Evolutionary conservation across 148 eudicot species (phyloP).

Genomic region (Amaranthus palmeri): DNA sequence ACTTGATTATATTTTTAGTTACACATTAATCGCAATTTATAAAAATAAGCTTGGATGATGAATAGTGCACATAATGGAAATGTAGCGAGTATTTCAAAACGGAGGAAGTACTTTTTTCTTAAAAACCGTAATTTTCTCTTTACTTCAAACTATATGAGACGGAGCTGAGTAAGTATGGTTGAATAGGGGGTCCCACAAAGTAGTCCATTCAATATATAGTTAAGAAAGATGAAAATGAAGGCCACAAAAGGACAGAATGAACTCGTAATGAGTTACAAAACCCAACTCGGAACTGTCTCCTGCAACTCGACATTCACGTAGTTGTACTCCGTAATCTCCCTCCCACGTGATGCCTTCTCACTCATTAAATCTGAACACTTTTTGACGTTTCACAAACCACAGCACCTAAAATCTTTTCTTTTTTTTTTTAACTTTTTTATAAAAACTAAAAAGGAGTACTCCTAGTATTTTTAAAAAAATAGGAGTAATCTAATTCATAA

Average conservation of each 20-base stretch:
- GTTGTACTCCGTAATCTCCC: neutral
- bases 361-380: neutral
- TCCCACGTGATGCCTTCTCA: constrained; percentile 14
- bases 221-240: neutral
- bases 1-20: too few relatives aligned
- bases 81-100: too few relatives aligned
- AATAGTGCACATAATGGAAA: too few relatives aligned
- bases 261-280: neutral
- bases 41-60: too few relatives aligned
- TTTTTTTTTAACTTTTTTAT: neutral
- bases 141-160: too few relatives aligned
- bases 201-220: neutral
- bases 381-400: neutral
- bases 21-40: too few relatives aligned
- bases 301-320: constrained; percentile 13
- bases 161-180: too few relatives aligned
- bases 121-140: too few relatives aligned
- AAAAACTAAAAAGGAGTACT: neutral
- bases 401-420: neutral
- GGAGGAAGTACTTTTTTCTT: too few relatives aligned
- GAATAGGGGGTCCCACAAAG: neutral
- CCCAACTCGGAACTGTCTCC: constrained; percentile 20
- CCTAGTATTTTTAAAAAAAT: neutral
- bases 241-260: neutral
- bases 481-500: too few relatives aligned